A percentile compares a stretch with the other conserved stretches of the same genome.
phyloP scores from a whole-genome alignment of 192 early-diverging fungal genomes.

The Entophlyctis luteolus region DNA sequence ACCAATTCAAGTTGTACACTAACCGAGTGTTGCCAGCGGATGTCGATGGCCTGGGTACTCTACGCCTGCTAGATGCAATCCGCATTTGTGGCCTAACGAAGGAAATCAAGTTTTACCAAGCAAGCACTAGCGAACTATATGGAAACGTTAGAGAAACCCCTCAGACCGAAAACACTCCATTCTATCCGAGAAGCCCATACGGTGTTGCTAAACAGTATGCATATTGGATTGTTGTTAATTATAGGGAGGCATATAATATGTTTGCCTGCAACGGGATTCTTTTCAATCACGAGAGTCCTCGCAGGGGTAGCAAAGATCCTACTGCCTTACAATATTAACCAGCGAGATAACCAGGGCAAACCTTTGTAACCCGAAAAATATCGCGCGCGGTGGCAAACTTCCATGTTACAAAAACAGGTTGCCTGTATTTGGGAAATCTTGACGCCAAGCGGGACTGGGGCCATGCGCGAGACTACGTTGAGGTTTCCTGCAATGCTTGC shows the following conservation, averaged over 20 bases:
- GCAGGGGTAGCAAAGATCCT: conserved; percentile 47
- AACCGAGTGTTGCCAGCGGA: conserved; percentile 36
- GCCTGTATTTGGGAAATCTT: conserved; percentile 70
- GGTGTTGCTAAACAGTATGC: conserved; percentile 77
- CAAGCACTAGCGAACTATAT: conserved; percentile 71
- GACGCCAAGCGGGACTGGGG: conserved; percentile 82
- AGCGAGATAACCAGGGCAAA: conserved; percentile 33
- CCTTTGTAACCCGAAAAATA: conserved; percentile 77
- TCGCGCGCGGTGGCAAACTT: conserved; percentile 72
- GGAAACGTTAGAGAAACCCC: conserved; percentile 74
- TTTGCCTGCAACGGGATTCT: conserved; percentile 75
- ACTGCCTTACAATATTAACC: neutral
- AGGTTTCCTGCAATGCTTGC: too few species aligned
- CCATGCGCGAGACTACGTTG: conserved; percentile 71
- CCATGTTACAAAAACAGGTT: conserved; percentile 61
- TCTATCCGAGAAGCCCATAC: conserved; percentile 78
- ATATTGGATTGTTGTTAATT: conserved; percentile 78
- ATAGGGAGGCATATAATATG: conserved; percentile 76
- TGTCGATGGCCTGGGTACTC: conserved; percentile 74
- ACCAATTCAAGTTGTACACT: neutral
- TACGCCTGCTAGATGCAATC: conserved; percentile 73
- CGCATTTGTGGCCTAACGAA: conserved; percentile 66
- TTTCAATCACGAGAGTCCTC: conserved; percentile 75
- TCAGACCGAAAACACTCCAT: conserved; percentile 76
- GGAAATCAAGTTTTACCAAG: conserved; percentile 56